Evolutionary conservation across 169 alveolate genomes (phyloP).

Genomic region (Cryptosporidium sp.): DNA sequence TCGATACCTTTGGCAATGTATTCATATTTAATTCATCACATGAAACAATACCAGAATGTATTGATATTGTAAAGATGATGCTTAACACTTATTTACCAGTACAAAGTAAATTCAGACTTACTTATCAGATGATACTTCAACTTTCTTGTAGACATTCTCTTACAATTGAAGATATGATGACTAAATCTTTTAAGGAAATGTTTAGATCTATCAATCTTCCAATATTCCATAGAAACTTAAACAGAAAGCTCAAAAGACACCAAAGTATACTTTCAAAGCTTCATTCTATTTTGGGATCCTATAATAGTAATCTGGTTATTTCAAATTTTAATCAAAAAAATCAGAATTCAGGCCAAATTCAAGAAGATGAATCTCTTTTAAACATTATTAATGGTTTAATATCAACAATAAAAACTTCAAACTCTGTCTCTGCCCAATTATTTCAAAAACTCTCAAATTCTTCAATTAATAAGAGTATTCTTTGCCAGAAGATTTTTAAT

Average conservation of each 20-base stretch:
- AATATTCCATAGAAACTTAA: constrained; percentile 79
- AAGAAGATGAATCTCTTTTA: neutral
- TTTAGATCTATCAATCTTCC: constrained; percentile 84
- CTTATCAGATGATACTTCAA: constrained; percentile 90
- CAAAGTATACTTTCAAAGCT: constrained; percentile 11
- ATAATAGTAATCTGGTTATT: neutral
- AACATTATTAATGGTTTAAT: neutral
- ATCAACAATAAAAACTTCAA: neutral
- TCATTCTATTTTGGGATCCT: neutral
- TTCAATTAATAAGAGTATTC: constrained; percentile 19
- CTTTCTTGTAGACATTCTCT: constrained; percentile 85
- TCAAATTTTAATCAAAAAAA: neutral
- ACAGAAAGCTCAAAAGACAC: constrained; percentile 76
- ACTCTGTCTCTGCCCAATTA: neutral
- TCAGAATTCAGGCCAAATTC: neutral
- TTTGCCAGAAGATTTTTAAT: constrained; percentile 24
- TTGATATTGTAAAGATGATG: constrained; percentile 88
- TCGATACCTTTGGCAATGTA: constrained; percentile 95
- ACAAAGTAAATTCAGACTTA: constrained; percentile 91
- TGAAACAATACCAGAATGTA: constrained; percentile 89
- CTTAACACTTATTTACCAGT: constrained; percentile 86
- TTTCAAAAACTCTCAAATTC: constrained; percentile 12
- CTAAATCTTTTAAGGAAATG: constrained; percentile 88
- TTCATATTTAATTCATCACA: constrained; percentile 88
- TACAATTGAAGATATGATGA: constrained; percentile 86